Conservation (phyloP, 2,329 filamentous ascomycete species). For the Simplicillium sp. region DNA sequence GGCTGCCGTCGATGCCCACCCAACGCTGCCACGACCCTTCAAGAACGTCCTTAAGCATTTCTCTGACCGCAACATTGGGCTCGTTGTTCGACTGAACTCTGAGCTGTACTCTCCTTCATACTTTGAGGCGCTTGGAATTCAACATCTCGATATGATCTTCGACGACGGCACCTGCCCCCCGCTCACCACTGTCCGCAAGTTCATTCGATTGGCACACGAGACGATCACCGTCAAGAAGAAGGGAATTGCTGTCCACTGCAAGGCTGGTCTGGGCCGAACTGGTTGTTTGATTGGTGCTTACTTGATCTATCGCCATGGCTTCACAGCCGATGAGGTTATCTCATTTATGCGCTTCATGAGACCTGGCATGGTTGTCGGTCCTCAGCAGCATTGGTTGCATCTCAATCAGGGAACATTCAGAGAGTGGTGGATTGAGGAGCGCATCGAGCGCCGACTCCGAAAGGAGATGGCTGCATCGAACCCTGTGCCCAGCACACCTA, state of each 20-base stretch:
- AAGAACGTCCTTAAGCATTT: slow-evolving; percentile 95
- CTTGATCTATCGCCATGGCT: slow-evolving; percentile 92
- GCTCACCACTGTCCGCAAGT: slow-evolving; percentile 80
- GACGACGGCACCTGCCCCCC: slow-evolving; percentile 95
- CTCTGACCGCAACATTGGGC: slow-evolving; percentile 73
- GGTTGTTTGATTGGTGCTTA: slow-evolving; percentile 96
- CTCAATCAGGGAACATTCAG: slow-evolving; percentile 93
- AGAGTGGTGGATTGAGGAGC: slow-evolving; percentile 96
- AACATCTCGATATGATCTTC: slow-evolving; percentile 98
- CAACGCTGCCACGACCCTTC: slow-evolving; percentile 73
- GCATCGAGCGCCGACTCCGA: slow-evolving; percentile 59
- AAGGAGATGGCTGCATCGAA: slow-evolving; percentile 46
- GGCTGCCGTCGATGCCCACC: slow-evolving; percentile 60
- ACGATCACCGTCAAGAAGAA: slow-evolving; percentile 87
- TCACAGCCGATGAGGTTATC: slow-evolving; percentile 95
- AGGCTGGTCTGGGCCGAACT: slow-evolving; percentile 89
- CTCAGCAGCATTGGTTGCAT: slow-evolving; percentile 98
- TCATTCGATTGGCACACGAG: slow-evolving; percentile 89
- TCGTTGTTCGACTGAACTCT: slow-evolving; percentile 93
- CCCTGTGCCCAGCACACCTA: slow-evolving; percentile 47
- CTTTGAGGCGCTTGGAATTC: slow-evolving; percentile 90
- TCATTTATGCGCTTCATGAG: slow-evolving; percentile 99
- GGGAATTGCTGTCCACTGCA: slow-evolving; percentile 96
- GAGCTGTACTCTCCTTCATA: slow-evolving; percentile 94
- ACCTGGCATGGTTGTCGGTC: slow-evolving; percentile 96